Evolutionary conservation across 306 rosid genomes (phyloP).

Genomic region (Cucurbita moschata): DNA sequence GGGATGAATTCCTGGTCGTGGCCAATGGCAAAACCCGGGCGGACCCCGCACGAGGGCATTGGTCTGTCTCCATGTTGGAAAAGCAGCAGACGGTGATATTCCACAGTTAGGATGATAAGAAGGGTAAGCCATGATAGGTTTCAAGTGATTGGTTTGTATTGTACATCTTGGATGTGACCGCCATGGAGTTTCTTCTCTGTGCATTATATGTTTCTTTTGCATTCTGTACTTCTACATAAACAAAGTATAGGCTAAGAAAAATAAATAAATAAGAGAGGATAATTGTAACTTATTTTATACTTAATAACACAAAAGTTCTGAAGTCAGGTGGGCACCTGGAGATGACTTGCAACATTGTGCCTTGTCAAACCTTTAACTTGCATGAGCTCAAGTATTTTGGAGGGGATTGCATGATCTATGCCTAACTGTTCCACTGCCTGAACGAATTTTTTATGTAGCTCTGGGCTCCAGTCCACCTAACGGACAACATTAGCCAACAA

Average conservation of each 20-base stretch:
- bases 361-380: slow-evolving; percentile 79
- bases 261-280: no score
- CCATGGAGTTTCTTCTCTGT: slow-evolving; percentile 54
- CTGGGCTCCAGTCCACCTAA: slow-evolving; percentile 89
- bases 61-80: slow-evolving; percentile 70
- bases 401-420: slow-evolving; percentile 92
- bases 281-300: no score
- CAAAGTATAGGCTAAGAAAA: neutral
- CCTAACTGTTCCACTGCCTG: slow-evolving; percentile 86
- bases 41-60: slow-evolving; percentile 37
- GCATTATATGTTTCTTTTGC: slow-evolving; percentile 61
- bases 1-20: slow-evolving; percentile 40
- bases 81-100: slow-evolving; percentile 30
- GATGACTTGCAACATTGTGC: slow-evolving; percentile 97
- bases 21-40: slow-evolving; percentile 54
- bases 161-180: slow-evolving; percentile 41
- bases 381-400: slow-evolving; percentile 90
- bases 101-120: slow-evolving; percentile 47
- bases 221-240: slow-evolving; percentile 65
- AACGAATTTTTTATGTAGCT: slow-evolving; percentile 72
- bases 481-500: neutral
- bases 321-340: slow-evolving; percentile 51
- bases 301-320: no score
- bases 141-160: slow-evolving; percentile 36
- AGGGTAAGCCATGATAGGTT: slow-evolving; percentile 66